A percentile compares a stretch with the other conserved stretches of the same genome.
Evolutionary conservation across 495 filamentous ascomycete species (phyloP).

Genomic region (Xylaria grammica): DNA sequence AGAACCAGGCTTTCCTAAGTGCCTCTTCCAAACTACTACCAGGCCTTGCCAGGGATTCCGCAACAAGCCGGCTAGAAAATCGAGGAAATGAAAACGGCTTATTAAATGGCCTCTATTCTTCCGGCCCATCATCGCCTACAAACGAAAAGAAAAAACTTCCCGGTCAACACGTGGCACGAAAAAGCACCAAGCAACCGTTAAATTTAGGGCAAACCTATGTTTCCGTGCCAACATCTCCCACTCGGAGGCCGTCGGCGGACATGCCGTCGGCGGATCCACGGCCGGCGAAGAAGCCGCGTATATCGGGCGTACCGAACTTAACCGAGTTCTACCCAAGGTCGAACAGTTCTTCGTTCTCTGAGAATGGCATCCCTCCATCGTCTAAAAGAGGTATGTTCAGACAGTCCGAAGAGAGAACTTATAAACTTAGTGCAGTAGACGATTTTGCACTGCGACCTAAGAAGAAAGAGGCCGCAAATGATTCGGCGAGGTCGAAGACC

Average conservation of each 20-base stretch:
- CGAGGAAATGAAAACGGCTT: not conserved
- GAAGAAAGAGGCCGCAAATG: constrained; percentile 23
- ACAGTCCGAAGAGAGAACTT: constrained; percentile 16
- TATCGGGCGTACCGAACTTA: constrained; percentile 5
- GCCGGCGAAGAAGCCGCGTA: constrained; percentile 26
- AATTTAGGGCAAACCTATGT: not conserved
- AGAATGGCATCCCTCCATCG: constrained; percentile 16
- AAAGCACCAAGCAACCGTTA: constrained; percentile 12
- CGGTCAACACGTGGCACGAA: constrained; percentile 31
- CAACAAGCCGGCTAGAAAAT: not conserved
- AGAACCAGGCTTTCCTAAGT: not conserved
- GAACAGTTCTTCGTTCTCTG: constrained; percentile 14
- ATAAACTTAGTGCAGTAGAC: constrained; percentile 26
- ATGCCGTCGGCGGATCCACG: constrained; percentile 13
- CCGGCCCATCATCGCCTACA: not conserved
- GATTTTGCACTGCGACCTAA: constrained; percentile 37
- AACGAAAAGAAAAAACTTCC: constrained; percentile 32
- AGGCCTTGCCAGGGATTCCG: not conserved
- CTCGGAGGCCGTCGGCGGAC: constrained; percentile 12
- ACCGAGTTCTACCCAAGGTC: constrained; percentile 4
- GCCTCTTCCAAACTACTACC: not conserved
- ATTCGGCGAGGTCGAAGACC: constrained; percentile 17
- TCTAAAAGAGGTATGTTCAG: constrained; percentile 12
- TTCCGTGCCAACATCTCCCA: constrained; percentile 13
- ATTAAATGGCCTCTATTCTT: not conserved